phyloP scores from a whole-genome alignment of 1,284 basidiomycete genomes.

The Gyrodon tennesseensis region DNA sequence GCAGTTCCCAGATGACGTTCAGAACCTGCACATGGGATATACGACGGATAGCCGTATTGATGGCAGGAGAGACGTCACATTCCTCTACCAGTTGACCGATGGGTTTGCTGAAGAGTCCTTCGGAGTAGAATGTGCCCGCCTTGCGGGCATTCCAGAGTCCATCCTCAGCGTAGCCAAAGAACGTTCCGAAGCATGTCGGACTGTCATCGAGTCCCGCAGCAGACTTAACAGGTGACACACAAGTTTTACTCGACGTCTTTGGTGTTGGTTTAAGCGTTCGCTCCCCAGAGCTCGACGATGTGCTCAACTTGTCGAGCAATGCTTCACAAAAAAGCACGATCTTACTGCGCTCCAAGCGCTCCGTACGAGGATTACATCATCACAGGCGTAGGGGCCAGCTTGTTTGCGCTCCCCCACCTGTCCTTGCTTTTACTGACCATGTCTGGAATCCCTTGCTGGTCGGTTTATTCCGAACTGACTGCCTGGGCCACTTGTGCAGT shows the following conservation, averaged over 20 bases:
- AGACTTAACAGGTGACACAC: slow-evolving; percentile 54
- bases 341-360: slow-evolving; percentile 31
- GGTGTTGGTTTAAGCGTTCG: not conserved
- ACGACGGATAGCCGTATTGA: slow-evolving; percentile 64
- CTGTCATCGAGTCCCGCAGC: slow-evolving; percentile 52
- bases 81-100: slow-evolving; percentile 72
- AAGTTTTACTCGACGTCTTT: not conserved
- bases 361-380: slow-evolving; percentile 21
- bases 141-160: slow-evolving; percentile 75
- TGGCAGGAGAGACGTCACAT: slow-evolving; percentile 76
- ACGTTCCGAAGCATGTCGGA: slow-evolving; percentile 60
- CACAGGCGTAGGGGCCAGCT: slow-evolving; percentile 18
- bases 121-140: slow-evolving; percentile 84
- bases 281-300: slow-evolving; percentile 33
- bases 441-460: not conserved
- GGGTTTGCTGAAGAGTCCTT: slow-evolving; percentile 82
- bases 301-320: slow-evolving; percentile 34
- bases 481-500: not conserved
- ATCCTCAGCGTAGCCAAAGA: slow-evolving; percentile 63
- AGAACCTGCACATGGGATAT: slow-evolving; percentile 88
- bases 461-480: not conserved
- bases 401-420: not conserved
- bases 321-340: slow-evolving; percentile 33
- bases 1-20: slow-evolving; percentile 58
- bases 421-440: no score